Evolutionary conservation across 2,329 filamentous ascomycete species (phyloP).

Genomic region (Aureobasidium sp.): DNA sequence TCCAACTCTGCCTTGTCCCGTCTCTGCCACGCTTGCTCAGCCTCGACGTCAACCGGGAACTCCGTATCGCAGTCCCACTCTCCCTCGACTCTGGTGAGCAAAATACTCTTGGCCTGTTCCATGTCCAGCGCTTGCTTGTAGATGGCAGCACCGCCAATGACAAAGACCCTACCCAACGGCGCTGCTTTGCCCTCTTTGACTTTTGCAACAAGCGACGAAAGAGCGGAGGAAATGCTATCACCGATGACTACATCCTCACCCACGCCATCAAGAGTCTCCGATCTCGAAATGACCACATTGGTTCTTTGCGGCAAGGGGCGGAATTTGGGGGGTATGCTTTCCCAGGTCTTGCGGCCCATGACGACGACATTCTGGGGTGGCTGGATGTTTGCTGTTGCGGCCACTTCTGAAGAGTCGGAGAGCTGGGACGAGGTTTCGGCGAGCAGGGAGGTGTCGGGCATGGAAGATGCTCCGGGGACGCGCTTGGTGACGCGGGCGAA

Average conservation of each 20-base stretch:
- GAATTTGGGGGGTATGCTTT: constrained; percentile 71
- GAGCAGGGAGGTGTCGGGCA: not conserved
- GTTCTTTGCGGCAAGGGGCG: constrained; percentile 70
- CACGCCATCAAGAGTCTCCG: constrained; percentile 17
- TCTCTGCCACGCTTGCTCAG: constrained; percentile 44
- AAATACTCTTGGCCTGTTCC: constrained; percentile 49
- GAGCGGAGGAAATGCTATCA: constrained; percentile 25
- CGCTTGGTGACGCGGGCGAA: constrained; percentile 84
- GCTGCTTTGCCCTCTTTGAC: constrained; percentile 16
- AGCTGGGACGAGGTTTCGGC: not conserved
- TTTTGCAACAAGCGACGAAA: constrained; percentile 23
- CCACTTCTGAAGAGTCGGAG: constrained; percentile 12
- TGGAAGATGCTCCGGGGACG: constrained; percentile 32
- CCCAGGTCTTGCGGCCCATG: constrained; percentile 98
- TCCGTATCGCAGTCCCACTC: constrained; percentile 71
- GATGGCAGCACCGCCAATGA: constrained; percentile 85
- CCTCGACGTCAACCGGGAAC: constrained; percentile 54
- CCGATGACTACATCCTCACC: constrained; percentile 32
- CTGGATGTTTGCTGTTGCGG: not conserved
- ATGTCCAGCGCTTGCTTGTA: constrained; percentile 62
- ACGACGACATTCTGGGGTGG: constrained; percentile 58
- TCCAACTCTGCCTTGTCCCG: constrained; percentile 45
- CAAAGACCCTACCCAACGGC: constrained; percentile 55
- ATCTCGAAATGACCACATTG: constrained; percentile 70
- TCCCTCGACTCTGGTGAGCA: constrained; percentile 59